Evolutionary conservation across 306 rosid genomes (phyloP).

Genomic region (Sophora flavescens): DNA sequence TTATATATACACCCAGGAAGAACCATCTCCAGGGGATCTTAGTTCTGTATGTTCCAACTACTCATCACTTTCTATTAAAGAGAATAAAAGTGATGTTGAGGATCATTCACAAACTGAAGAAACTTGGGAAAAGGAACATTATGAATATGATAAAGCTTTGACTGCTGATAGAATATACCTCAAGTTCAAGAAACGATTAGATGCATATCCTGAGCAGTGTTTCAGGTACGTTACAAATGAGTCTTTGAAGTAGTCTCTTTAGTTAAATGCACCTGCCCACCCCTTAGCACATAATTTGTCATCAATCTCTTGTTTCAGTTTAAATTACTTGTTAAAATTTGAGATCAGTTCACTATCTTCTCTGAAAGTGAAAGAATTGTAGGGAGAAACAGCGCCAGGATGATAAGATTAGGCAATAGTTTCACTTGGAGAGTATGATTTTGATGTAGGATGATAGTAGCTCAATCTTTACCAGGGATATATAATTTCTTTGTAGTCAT

Average conservation of each 20-base stretch:
- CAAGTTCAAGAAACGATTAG: conserved; percentile 87
- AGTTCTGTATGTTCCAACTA: conserved; percentile 64
- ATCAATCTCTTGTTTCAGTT: background rate
- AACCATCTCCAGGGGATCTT: conserved; percentile 56
- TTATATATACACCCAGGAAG: conserved; percentile 72
- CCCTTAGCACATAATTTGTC: background rate
- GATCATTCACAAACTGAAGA: conserved; percentile 59
- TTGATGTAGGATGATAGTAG: background rate
- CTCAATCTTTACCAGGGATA: background rate
- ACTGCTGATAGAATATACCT: conserved; percentile 85
- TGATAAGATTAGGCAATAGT: background rate
- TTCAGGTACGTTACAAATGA: conserved; percentile 63
- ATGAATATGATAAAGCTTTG: conserved; percentile 90
- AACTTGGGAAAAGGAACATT: conserved; percentile 75
- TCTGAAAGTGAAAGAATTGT: conserved; percentile 1
- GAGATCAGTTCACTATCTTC: background rate
- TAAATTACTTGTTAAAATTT: conserved; percentile 16
- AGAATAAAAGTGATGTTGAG: conserved; percentile 49
- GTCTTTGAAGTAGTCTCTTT: background rate
- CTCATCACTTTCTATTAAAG: conserved; percentile 70
- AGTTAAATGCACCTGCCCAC: conserved; percentile 16
- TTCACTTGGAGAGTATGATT: conserved; percentile 10
- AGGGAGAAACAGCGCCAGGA: background rate
- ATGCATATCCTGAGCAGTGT: conserved; percentile 86
- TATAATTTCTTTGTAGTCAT: conserved; percentile 15